Conservation (phyloP, 2,329 filamentous ascomycete genomes). For the Fulvia fulva region DNA sequence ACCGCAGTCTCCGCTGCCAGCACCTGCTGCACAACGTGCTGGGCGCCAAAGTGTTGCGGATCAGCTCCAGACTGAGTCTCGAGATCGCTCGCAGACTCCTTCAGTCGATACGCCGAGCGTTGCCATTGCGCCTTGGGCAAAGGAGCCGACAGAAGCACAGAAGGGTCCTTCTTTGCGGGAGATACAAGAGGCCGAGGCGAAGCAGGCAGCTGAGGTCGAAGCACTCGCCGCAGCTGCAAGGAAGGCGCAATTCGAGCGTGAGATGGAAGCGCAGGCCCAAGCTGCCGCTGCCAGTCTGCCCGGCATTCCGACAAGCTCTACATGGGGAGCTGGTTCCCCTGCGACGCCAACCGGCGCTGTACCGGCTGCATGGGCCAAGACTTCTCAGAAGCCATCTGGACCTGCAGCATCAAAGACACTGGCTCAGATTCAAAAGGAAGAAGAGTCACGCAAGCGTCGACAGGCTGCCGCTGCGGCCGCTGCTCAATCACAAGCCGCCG, state of each 20-base stretch:
- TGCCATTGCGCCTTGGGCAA: constrained; percentile 91
- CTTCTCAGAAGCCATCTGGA: constrained; percentile 49
- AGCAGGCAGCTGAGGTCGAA: constrained; percentile 85
- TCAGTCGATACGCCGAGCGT: constrained; percentile 60
- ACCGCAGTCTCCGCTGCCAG: constrained; percentile 77
- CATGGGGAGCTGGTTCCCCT: constrained; percentile 77
- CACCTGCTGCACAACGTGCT: constrained; percentile 81
- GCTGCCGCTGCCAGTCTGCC: constrained; percentile 49
- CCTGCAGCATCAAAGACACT: constrained; percentile 73
- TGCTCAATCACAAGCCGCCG: constrained; percentile 40
- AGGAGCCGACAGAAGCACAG: constrained; percentile 67
- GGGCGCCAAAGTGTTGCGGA: constrained; percentile 76
- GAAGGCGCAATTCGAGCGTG: constrained; percentile 74
- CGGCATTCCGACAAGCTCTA: constrained; percentile 81
- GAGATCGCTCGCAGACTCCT: constrained; percentile 76
- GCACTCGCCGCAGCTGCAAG: constrained; percentile 74
- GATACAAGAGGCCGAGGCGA: constrained; percentile 93
- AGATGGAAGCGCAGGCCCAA: constrained; percentile 62
- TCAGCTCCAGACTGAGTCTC: constrained; percentile 57
- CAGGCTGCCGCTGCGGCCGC: constrained; percentile 51
- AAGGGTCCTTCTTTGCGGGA: constrained; percentile 92
- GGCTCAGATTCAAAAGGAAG: constrained; percentile 94
- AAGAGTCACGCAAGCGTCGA: constrained; percentile 83
- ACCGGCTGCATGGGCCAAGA: constrained; percentile 63
- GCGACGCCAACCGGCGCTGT: constrained; percentile 51